Evolutionary conservation across 331 rosid species (phyloP), one percentile per base, ranked within the genome.

Genomic region (Pyrus hybrid): DNA sequence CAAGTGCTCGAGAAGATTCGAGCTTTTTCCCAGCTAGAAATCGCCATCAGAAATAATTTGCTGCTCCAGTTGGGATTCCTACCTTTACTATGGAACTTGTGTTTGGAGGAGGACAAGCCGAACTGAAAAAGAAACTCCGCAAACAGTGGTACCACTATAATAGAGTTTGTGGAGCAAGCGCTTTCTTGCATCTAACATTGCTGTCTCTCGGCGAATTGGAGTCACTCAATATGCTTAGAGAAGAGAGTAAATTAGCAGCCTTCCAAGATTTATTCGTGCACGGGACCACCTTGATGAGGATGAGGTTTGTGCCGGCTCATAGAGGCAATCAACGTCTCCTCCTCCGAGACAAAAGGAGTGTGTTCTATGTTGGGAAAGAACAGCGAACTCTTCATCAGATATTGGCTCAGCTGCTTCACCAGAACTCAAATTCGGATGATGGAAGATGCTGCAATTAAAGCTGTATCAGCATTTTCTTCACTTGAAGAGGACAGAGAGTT

Each of bases 11-110:
- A 90, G 45, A 79, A 79, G 45, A 79, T 94, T 53, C 77, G 62
- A 14, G 82, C 68, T 51, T 79, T 91, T 8, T 85, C 88, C n/a
- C 86, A 88, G 16, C 12, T 12, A 57, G 92, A 87, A 56, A n/a
- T 87, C 82, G 2, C 75, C 91, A 1, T 80, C 86, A 73, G 77
- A 23, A 84, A 78, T 65, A 81, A 97, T 43, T 85, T 88, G 58
- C 82, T 94, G 79, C 71, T 84, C 49, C 92, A 86, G 74, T 56
- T 94, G 43, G 85, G 90, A 28, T 92, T 89, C 91, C 85, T 95
- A 75, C 85, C 93, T 54, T 43, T 95, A 37, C 91, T 95, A 26
- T 95, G 43, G 90, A 88, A 68, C 93, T 85, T 0, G 90, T 82
- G 70, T 87, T 95, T 69, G 92, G 86, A 26, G 37, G 56, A 73